Base-by-base conservation (phyloP, 179 eudicot genomes). In the Spinacia oleracea region DNA sequence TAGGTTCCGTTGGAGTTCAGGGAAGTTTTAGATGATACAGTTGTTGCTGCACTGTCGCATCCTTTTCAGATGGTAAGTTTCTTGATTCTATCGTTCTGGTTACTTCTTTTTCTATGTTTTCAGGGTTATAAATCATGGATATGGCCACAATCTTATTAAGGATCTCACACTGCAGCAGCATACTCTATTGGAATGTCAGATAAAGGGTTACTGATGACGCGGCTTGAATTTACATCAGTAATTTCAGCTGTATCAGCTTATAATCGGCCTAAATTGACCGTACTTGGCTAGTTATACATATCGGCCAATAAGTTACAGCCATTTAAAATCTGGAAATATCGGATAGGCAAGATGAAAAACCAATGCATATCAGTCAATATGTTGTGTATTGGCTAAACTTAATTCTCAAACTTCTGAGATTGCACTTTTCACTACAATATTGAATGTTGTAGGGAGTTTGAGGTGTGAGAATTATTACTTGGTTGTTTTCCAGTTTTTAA, bases 1-100 rank as follows among this genome's bases (percentile, higher is more conserved):
- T 84, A 96, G 98, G 99, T 91, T 86, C 98, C 99, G 25, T 82
- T 75, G 81, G 99, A 93, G 86, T 92, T 96, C 82, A 92, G 90
- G 88, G 93, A 93, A 84, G 91, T 93, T 80, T 94, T 96, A 69
- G 99, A 96, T 78, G 87, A 92, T 88, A 93, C 98, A 10, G 85
- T 91, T 86, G 92, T 93, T 83, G 96, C 92, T 55, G 96, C 98
- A 42, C 81, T 93, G 23, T 92, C 98, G 73, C 91, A 93, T 90
- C 82, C 90, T 75, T 89, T 90, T 71, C 87, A 92, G 67, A 89
- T 93, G 87, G 99, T 92, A 82, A 89, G 91, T 40, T 72, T 9
- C 43, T 72, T 67, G 66, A 50, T 74, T 53, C 43, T 32, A 56
- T 46, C 20, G 20, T 35, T 23, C 43, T 0, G 9, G 43, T 74